Conservation (phyloP, 2,329 filamentous ascomycete genomes). For the Ophiostoma piceae region DNA sequence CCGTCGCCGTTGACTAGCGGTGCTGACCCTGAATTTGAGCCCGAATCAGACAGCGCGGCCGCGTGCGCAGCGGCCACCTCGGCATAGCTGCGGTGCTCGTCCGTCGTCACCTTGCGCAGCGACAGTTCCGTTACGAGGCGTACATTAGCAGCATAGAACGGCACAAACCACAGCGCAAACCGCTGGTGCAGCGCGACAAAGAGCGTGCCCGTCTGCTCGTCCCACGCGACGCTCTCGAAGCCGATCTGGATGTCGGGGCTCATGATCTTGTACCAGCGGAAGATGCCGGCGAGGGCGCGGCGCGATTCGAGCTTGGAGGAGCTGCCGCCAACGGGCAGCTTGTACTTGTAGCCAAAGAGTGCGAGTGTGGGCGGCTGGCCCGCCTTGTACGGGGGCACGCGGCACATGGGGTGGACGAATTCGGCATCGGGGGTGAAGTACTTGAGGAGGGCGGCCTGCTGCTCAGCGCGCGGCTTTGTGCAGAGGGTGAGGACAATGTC, state of each 20-base stretch:
- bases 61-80: conserved; percentile 18
- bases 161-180: conserved; percentile 72
- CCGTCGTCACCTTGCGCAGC: conserved; percentile 39
- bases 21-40: not conserved
- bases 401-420: conserved; percentile 26
- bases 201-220: conserved; percentile 59
- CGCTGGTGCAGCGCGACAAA: conserved; percentile 70
- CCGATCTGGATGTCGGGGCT: conserved; percentile 65
- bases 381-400: conserved; percentile 46
- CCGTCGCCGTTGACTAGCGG: conserved; percentile 16
- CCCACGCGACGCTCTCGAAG: conserved; percentile 64
- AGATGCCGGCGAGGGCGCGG: conserved; percentile 62
- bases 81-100: conserved; percentile 18
- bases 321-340: conserved; percentile 28
- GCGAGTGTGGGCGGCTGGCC: not conserved
- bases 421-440: conserved; percentile 25
- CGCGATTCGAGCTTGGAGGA: conserved; percentile 49
- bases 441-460: conserved; percentile 21
- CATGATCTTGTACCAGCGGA: conserved; percentile 79
- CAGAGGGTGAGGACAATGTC: conserved; percentile 25
- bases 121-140: conserved; percentile 63
- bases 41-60: not conserved
- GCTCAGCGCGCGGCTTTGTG: conserved; percentile 21
- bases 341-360: not conserved
- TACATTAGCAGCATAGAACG: conserved; percentile 65